A percentile compares a stretch with the other conserved stretches of the same genome.
phyloP scores from a whole-genome alignment of 106 monocot genomes.

The Gastrodia elata region DNA sequence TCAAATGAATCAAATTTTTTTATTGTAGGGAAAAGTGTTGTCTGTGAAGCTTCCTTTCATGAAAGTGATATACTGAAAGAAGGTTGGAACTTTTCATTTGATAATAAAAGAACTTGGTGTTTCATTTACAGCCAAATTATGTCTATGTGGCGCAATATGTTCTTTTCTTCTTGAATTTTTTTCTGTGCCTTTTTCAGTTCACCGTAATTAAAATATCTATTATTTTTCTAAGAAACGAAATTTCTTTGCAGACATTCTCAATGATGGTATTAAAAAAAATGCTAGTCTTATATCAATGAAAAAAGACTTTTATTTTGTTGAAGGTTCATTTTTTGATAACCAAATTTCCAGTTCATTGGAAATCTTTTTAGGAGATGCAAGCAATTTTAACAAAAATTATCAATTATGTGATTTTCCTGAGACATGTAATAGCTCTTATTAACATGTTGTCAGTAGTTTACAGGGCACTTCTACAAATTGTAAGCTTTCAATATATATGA shows the following conservation, averaged over 20 bases:
- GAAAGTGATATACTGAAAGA: constrained; percentile 12
- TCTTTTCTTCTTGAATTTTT: background rate
- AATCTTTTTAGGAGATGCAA: constrained; percentile 12
- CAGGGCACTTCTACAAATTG: constrained; percentile 1
- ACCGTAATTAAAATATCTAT: background rate
- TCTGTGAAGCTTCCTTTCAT: background rate
- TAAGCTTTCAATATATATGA: constrained; percentile 13
- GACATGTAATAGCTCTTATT: constrained; percentile 4
- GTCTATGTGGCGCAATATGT: background rate
- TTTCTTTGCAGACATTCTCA: constrained; percentile 9
- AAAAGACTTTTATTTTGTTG: constrained; percentile 7
- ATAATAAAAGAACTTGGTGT: background rate
- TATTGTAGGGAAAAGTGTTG: constrained; percentile 13
- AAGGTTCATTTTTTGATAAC: constrained; percentile 2
- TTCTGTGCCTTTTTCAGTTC: background rate
- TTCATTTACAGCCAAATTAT: background rate
- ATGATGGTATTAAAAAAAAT: constrained; percentile 10
- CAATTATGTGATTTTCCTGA: constrained; percentile 11
- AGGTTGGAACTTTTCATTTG: constrained; percentile 15
- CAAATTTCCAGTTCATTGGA: constrained; percentile 6
- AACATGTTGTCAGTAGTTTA: constrained; percentile 2
- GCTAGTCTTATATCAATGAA: constrained; percentile 17
- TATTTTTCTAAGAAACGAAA: constrained; percentile 1
- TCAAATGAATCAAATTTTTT: background rate
- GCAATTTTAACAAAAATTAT: constrained; percentile 19